Conservation (phyloP, 2,329 filamentous ascomycete species). For the Rhynchosporium agropyri region DNA sequence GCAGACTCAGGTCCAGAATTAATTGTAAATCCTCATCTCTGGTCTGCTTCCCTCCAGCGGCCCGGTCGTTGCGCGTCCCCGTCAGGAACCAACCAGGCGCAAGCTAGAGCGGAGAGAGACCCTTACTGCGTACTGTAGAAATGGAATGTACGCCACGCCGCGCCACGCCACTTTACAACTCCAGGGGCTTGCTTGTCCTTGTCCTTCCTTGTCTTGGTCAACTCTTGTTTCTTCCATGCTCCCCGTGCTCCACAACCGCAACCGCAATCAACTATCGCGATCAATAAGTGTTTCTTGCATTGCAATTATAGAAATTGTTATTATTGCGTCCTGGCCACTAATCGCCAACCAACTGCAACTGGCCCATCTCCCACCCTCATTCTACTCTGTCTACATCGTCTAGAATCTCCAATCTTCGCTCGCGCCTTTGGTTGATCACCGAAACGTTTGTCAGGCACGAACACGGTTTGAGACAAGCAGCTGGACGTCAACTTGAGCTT, state of each 20-base stretch:
- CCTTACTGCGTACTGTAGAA: background rate
- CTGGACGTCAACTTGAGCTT: constrained; percentile 13
- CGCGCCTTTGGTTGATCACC: constrained; percentile 4
- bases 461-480: constrained; percentile 22
- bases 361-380: constrained; percentile 29
- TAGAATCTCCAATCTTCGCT: constrained; percentile 3
- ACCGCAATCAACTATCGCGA: background rate
- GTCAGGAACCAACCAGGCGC: background rate
- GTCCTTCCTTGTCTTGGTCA: constrained; percentile 8
- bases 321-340: constrained; percentile 23
- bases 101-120: background rate
- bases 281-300: constrained; percentile 8
- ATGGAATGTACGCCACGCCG: background rate
- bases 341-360: constrained; percentile 8
- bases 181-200: background rate
- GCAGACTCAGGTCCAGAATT: background rate
- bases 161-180: background rate
- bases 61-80: background rate
- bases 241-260: background rate
- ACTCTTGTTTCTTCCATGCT: constrained; percentile 16
- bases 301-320: constrained; percentile 10
- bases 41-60: background rate
- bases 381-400: constrained; percentile 19
- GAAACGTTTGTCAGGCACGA: constrained; percentile 20
- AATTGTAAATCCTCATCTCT: constrained; percentile 23